Conservation (phyloP, 148 eudicot genomes). For the Vaccinium macrocarpon region DNA sequence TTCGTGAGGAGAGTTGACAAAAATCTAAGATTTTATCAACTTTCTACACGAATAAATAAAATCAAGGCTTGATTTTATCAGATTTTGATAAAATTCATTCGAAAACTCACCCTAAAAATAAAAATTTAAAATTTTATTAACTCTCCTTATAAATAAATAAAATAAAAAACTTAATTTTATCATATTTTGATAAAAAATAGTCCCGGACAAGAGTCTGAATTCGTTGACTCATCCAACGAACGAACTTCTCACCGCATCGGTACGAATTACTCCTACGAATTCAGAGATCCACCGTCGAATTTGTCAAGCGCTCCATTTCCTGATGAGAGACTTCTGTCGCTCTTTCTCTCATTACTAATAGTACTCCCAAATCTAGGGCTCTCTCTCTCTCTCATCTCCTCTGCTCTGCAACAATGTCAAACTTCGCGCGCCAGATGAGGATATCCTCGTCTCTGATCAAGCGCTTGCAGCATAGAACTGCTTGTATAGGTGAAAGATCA, state of each 20-base stretch:
- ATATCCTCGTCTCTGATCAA: conserved; percentile 53
- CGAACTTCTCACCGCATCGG: background rate
- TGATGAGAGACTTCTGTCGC: background rate
- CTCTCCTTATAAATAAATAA: too few species aligned
- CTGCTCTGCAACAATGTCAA: conserved; percentile 22
- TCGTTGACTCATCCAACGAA: background rate
- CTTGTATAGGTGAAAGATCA: conserved; percentile 32
- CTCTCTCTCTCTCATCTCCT: background rate
- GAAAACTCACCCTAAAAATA: too few species aligned
- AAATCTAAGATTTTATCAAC: too few species aligned
- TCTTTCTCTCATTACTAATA: background rate
- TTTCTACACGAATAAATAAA: too few species aligned
- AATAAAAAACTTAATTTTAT: too few species aligned
- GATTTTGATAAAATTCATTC: too few species aligned
- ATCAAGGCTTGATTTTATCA: too few species aligned
- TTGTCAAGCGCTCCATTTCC: background rate
- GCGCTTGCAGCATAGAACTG: conserved; percentile 37
- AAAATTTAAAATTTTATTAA: too few species aligned
- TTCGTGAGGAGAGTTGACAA: too few species aligned
- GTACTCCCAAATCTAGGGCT: background rate
- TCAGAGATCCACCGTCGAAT: background rate
- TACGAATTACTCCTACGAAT: background rate
- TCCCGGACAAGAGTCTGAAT: background rate
- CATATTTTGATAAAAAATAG: too few species aligned
- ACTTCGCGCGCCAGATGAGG: conserved; percentile 36